A percentile compares a stretch with the other conserved stretches of the same genome.
Evolutionary conservation across 2,329 filamentous ascomycete species (phyloP).

Genomic region (Aspergillus persii): DNA sequence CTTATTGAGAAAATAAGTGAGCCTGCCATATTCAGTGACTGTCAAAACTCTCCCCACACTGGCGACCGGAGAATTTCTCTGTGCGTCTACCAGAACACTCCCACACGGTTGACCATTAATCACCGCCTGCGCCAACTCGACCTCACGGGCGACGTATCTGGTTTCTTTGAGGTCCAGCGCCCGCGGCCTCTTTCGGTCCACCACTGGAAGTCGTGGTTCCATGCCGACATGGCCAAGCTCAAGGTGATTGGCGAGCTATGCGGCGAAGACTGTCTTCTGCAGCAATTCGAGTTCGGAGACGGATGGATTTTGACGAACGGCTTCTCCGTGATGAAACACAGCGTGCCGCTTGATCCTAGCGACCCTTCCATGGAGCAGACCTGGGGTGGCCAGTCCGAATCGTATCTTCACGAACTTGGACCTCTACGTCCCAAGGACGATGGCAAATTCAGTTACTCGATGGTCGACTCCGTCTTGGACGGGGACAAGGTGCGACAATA

Average conservation of each 20-base stretch:
- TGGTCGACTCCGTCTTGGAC: constrained; percentile 47
- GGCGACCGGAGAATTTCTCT: constrained; percentile 59
- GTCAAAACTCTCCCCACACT: constrained; percentile 45
- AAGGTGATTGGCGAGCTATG: constrained; percentile 52
- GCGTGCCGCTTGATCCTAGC: constrained; percentile 43
- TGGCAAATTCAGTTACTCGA: constrained; percentile 53
- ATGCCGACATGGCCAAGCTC: constrained; percentile 50
- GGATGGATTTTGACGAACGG: constrained; percentile 58
- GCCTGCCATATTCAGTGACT: constrained; percentile 45
- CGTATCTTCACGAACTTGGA: constrained; percentile 55
- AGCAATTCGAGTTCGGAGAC: constrained; percentile 52
- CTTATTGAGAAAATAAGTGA: constrained; percentile 50
- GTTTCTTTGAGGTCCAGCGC: constrained; percentile 60
- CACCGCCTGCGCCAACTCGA: constrained; percentile 59
- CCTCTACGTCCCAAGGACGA: constrained; percentile 47
- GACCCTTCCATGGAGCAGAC: constrained; percentile 53
- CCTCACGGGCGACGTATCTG: constrained; percentile 53
- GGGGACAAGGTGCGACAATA: constrained; percentile 53
- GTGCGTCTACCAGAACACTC: constrained; percentile 57
- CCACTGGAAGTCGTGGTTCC: constrained; percentile 64
- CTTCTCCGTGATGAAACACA: constrained; percentile 56
- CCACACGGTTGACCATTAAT: constrained; percentile 55
- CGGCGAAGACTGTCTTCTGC: constrained; percentile 56
- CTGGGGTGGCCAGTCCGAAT: constrained; percentile 47
- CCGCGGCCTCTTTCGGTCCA: constrained; percentile 56